Conservation (phyloP, 2,329 filamentous ascomycete genomes). For the Beauveria bassiana region DNA sequence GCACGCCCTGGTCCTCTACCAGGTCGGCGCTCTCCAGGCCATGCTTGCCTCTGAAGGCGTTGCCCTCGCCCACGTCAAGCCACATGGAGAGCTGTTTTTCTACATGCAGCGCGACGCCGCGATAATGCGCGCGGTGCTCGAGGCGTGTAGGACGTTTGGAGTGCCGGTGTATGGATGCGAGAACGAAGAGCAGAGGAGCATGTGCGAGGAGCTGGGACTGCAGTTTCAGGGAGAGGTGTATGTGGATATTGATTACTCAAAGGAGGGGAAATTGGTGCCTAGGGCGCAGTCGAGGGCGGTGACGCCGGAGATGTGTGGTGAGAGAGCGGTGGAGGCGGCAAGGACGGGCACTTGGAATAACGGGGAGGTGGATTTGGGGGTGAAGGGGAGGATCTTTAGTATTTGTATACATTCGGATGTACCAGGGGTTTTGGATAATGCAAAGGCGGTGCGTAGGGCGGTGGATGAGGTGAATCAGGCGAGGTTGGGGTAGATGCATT, state of each 20-base stretch:
- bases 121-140: constrained; percentile 22
- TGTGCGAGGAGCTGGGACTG: constrained; percentile 16
- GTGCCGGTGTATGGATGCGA: constrained; percentile 22
- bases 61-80: constrained; percentile 53
- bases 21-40: constrained; percentile 53
- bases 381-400: constrained; percentile 1
- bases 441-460: constrained; percentile 5
- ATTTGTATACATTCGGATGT: constrained; percentile 13
- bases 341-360: neutral
- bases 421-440: constrained; percentile 10
- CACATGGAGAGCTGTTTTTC: constrained; percentile 50
- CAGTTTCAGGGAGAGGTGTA: constrained; percentile 15
- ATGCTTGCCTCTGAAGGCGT: constrained; percentile 51
- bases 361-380: neutral
- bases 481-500: neutral
- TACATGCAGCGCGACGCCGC: constrained; percentile 22
- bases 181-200: constrained; percentile 8
- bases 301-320: constrained; percentile 13
- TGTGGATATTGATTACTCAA: constrained; percentile 19
- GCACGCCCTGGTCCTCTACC: constrained; percentile 51
- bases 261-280: constrained; percentile 13
- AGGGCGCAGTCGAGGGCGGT: constrained; percentile 8
- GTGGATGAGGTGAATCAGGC: constrained; percentile 7
- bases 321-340: constrained; percentile 3
- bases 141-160: constrained; percentile 20